Evolutionary conservation across 805 yeast genomes (phyloP).

Genomic region (Metschnikowia santaceciliae): DNA sequence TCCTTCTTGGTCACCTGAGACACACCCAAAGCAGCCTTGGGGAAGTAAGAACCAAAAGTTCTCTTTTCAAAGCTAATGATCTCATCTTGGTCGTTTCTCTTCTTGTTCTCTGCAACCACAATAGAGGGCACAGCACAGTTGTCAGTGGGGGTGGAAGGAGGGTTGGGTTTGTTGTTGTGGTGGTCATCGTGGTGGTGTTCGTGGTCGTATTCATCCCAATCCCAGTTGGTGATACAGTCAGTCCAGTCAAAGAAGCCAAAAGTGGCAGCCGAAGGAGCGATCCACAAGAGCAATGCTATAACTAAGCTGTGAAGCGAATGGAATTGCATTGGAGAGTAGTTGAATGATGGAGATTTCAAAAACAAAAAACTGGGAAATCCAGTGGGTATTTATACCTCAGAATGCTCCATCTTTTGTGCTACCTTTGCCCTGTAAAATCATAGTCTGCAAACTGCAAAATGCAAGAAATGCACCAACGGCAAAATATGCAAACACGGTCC

Average conservation of each 20-base stretch:
- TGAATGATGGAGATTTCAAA: neutral
- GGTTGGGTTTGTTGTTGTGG: neutral
- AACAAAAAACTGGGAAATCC: neutral
- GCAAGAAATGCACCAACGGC: neutral
- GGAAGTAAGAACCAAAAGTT: neutral
- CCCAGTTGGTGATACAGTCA: slow-evolving; percentile 2
- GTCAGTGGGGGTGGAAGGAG: neutral
- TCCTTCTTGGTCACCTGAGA: slow-evolving; percentile 1
- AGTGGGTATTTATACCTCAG: neutral
- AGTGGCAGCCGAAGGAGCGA: slow-evolving; percentile 3
- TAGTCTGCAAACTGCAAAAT: neutral
- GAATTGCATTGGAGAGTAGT: neutral
- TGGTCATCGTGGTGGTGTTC: neutral
- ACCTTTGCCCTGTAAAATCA: too few relatives aligned
- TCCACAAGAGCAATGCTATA: slow-evolving; percentile 2
- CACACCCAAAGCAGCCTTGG: slow-evolving; percentile 7
- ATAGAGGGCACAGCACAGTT: slow-evolving; percentile 1
- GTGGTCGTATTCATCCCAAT: neutral
- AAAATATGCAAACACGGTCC: neutral
- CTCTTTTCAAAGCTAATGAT: neutral
- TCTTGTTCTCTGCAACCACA: neutral
- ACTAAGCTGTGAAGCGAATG: neutral
- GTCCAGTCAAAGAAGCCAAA: neutral
- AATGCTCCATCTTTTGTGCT: neutral
- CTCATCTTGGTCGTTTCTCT: slow-evolving; percentile 3